phyloP scores from a whole-genome alignment of 441 rosid species.

The Melastoma candidum region DNA sequence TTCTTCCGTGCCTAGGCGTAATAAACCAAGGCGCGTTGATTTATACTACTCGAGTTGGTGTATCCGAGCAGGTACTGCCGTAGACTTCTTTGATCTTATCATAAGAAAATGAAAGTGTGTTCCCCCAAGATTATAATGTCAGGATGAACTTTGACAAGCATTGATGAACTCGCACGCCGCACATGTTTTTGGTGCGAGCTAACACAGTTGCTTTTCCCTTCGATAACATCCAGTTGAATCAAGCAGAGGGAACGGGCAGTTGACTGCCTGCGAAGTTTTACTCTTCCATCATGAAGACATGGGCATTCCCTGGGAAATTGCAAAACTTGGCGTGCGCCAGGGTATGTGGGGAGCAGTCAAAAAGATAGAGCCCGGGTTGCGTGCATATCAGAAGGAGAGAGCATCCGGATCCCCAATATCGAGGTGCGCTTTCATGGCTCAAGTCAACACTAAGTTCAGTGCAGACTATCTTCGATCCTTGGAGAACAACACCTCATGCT shows the following conservation, averaged over 20 bases:
- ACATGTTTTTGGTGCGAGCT: too few relatives aligned
- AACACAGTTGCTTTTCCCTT: neutral
- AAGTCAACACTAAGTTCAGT: slow-evolving; percentile 44
- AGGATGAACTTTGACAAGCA: too few relatives aligned
- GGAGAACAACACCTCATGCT: slow-evolving; percentile 12
- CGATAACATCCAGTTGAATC: slow-evolving; percentile 46
- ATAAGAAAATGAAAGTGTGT: neutral
- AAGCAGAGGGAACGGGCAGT: slow-evolving; percentile 39
- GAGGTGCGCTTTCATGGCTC: slow-evolving; percentile 48
- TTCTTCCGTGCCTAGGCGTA: slow-evolving; percentile 55
- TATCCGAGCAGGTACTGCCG: slow-evolving; percentile 64
- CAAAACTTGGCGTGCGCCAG: slow-evolving; percentile 69
- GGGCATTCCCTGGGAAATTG: slow-evolving; percentile 81
- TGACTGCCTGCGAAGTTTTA: slow-evolving; percentile 63
- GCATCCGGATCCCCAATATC: slow-evolving; percentile 42
- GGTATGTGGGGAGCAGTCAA: slow-evolving; percentile 91
- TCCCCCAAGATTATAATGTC: neutral
- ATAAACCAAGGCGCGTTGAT: slow-evolving; percentile 85
- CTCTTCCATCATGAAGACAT: slow-evolving; percentile 79
- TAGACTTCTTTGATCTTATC: neutral
- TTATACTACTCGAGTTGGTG: slow-evolving; percentile 92
- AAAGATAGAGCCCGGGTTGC: slow-evolving; percentile 67
- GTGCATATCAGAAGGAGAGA: slow-evolving; percentile 58
- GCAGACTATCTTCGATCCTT: slow-evolving; percentile 29
- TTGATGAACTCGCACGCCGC: too few relatives aligned